Evolutionary conservation across 2,329 filamentous ascomycete species (phyloP), one percentile per base, ranked within the genome.

Genomic region (Tolypocladium album): DNA sequence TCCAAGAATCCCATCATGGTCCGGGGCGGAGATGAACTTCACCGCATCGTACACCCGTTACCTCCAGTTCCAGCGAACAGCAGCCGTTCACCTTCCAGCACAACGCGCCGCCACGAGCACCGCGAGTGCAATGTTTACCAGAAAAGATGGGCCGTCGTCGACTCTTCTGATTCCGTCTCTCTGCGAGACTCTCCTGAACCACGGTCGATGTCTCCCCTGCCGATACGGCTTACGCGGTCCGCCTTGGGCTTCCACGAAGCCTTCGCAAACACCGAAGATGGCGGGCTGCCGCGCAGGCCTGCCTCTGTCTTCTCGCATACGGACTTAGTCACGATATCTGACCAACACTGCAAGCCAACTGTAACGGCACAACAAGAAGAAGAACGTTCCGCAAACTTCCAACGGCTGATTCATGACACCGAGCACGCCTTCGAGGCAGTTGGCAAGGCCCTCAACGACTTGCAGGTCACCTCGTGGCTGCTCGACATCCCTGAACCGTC

Each of bases 351-450:
- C n/a, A 24, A 22, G 24, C 20, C 24, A 15, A 42, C 15, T 13
- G 15, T 36, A 36, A 7, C 39, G 13, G 20, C 31, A 27, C 55
- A 55, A 45, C 36, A 27, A 38, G 56, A 60, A 62, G 64, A 63
- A 42, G 61, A 61, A 45, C 66, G 72, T 64, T 73, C 72, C 15
- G 70, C 75, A 45, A 74, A 74, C 60, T 70, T 79, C 3, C 73
- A 78, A 58, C 71, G 77, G 62, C 72, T 83, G 62, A 78, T 81
- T 55, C 70, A 72, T 62, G 76, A 82, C 65, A 76, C 79, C 4
- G 79, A 83, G 61, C 73, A 78, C 60, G 78, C 80, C 36, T 82
- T 82, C 68, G 74, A 75, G 66, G 73, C 75, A 15, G 75, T 79
- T 31, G 76, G 74, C 3, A 70, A 68, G 57, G 74, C 75, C 22